Conservation (phyloP, 1,139 yeast genomes). For the Debaryomycetaceae sp. region DNA sequence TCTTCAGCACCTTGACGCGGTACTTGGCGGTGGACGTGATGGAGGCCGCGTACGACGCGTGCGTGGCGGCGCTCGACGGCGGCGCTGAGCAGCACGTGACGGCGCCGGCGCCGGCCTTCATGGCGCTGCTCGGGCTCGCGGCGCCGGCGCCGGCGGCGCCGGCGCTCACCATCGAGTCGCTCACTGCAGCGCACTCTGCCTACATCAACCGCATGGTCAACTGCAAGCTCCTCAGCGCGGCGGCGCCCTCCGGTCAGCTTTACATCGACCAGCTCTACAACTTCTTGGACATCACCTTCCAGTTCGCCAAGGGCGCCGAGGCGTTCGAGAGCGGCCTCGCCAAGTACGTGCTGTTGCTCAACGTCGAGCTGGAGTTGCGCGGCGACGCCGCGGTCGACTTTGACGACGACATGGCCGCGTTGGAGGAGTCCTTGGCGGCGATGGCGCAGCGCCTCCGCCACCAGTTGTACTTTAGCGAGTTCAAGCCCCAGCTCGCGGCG, state of each 20-base stretch:
- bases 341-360: conserved; percentile 26
- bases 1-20: conserved; percentile 38
- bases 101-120: too few species aligned
- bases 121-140: too few species aligned
- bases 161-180: conserved; percentile 48
- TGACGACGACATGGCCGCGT: conserved; percentile 23
- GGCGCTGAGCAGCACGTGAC: too few species aligned
- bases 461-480: conserved; percentile 21
- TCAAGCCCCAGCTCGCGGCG: conserved; percentile 15
- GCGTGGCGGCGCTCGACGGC: too few species aligned
- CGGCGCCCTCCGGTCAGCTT: conserved; percentile 34
- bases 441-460: conserved; percentile 22
- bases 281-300: conserved; percentile 37
- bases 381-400: conserved; percentile 8
- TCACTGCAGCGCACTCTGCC: conserved; percentile 35
- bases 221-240: conserved; percentile 39
- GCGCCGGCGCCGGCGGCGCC: too few species aligned
- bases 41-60: too few species aligned
- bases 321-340: conserved; percentile 36
- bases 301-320: conserved; percentile 41
- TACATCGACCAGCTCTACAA: conserved; percentile 44
- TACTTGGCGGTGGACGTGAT: conserved; percentile 48
- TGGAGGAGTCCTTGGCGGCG: conserved; percentile 23
- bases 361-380: conserved; percentile 17
- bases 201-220: conserved; percentile 37